Conservation (phyloP, 2,329 filamentous ascomycete species). For the Trichoderma endophyticum region DNA sequence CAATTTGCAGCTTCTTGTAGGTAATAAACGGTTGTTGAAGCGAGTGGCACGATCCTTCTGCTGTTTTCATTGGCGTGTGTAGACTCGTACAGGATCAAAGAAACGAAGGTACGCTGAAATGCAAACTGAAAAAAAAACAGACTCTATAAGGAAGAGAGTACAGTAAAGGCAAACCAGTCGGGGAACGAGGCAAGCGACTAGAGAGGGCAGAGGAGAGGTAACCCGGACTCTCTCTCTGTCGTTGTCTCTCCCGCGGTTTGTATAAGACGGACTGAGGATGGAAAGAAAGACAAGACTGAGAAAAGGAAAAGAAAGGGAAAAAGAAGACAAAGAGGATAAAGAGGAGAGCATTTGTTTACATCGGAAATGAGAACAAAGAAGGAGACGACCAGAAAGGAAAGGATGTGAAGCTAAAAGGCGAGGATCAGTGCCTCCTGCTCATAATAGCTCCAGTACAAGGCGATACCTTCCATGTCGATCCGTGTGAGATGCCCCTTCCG, state of each 20-base stretch:
- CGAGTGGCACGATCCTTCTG: not conserved
- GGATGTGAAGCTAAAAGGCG: not conserved
- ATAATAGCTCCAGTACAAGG: not conserved
- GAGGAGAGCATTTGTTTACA: not conserved
- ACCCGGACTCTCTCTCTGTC: constrained; percentile 1
- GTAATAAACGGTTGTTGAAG: not conserved
- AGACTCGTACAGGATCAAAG: not conserved
- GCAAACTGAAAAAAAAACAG: not conserved
- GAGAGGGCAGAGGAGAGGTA: not conserved
- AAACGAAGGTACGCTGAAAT: constrained; percentile 5
- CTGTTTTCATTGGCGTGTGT: not conserved
- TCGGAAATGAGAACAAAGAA: constrained; percentile 17
- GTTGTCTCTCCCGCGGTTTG: not conserved
- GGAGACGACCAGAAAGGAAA: constrained; percentile 9
- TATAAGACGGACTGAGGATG: not conserved
- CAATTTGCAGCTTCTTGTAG: not conserved
- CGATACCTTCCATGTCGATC: not conserved
- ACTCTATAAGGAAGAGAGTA: not conserved
- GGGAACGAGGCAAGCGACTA: not conserved
- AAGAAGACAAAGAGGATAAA: constrained; percentile 13
- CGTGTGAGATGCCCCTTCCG: not conserved
- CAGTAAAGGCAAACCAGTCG: not conserved
- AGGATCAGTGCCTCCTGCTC: not conserved
- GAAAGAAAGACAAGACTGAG: constrained; percentile 10
- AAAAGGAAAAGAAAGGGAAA: not conserved